Percentiles rank a stretch among this genome's conserved stretches.
These are phyloP conservation scores for Cucumis variabilis DNA, from an alignment of 331 rosid genomes.

Conservation along the genomic window DNA sequence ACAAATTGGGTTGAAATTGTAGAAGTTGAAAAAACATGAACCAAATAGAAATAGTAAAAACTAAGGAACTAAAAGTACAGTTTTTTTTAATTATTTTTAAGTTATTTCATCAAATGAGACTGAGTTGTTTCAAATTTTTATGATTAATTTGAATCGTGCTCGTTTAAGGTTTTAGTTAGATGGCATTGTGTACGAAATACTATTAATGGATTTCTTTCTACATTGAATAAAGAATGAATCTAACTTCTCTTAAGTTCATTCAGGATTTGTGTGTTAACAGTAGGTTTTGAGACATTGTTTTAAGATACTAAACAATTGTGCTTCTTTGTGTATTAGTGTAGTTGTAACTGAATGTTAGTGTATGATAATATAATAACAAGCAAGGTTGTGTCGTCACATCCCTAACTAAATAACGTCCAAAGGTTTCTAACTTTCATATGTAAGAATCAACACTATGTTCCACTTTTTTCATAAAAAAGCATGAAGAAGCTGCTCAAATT, in stretches of 20 bases:
- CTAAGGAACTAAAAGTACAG: neutral
- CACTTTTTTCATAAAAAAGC: no score
- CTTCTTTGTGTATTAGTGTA: no score
- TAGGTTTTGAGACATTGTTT: no score
- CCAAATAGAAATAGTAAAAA: neutral
- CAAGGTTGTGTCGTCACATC: neutral
- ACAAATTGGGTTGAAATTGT: neutral
- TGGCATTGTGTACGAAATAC: neutral
- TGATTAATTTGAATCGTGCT: constrained; percentile 1
- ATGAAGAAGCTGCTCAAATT: no score
- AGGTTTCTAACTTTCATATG: no score
- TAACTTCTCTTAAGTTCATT: no score
- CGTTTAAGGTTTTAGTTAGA: neutral
- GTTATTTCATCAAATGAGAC: neutral
- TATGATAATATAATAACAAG: neutral
- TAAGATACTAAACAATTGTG: no score
- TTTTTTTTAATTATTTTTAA: neutral
- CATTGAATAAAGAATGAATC: no score
- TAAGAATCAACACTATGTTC: no score
- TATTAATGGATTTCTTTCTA: neutral
- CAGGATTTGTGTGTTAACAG: no score
- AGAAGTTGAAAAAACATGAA: neutral
- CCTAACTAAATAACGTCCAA: no score
- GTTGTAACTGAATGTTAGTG: no score
- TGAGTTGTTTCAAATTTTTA: neutral